Conservation (phyloP, 306 rosid species). For the Begonia fuchsioides region DNA sequence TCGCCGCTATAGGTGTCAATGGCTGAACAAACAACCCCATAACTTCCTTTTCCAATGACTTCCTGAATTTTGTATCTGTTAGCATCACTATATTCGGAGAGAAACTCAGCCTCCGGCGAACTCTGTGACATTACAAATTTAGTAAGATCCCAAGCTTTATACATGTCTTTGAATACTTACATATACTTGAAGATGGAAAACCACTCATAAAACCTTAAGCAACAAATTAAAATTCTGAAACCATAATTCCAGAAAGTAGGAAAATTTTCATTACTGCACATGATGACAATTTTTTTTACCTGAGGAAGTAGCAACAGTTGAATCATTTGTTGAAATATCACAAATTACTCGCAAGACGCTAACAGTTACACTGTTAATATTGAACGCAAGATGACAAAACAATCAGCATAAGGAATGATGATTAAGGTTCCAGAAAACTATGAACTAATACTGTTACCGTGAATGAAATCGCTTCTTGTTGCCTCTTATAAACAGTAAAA, state of each 20-base stretch:
- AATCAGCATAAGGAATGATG: not conserved
- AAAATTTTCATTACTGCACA: too few relatives aligned
- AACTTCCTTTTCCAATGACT: slow-evolving; percentile 90
- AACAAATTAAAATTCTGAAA: not conserved
- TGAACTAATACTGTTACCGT: not conserved
- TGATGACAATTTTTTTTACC: too few relatives aligned
- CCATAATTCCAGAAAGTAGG: not conserved
- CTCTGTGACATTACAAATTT: slow-evolving; percentile 30
- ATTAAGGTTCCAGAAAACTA: not conserved
- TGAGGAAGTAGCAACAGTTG: too few relatives aligned
- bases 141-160: slow-evolving; percentile 8
- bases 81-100: slow-evolving; percentile 87
- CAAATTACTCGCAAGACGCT: too few relatives aligned
- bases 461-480: slow-evolving; percentile 3
- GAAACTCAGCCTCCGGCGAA: slow-evolving; percentile 68
- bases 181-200: not conserved
- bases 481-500: slow-evolving; percentile 8
- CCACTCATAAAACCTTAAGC: not conserved
- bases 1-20: slow-evolving; percentile 72
- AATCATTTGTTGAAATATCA: too few relatives aligned
- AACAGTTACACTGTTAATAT: too few relatives aligned
- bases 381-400: not conserved
- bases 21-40: slow-evolving; percentile 94
- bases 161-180: not conserved
- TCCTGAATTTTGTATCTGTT: slow-evolving; percentile 83